These are phyloP conservation scores for Xylariaceae sp. DNA, from an alignment of 2,329 filamentous ascomycete genomes.

Conservation along the genomic window DNA sequence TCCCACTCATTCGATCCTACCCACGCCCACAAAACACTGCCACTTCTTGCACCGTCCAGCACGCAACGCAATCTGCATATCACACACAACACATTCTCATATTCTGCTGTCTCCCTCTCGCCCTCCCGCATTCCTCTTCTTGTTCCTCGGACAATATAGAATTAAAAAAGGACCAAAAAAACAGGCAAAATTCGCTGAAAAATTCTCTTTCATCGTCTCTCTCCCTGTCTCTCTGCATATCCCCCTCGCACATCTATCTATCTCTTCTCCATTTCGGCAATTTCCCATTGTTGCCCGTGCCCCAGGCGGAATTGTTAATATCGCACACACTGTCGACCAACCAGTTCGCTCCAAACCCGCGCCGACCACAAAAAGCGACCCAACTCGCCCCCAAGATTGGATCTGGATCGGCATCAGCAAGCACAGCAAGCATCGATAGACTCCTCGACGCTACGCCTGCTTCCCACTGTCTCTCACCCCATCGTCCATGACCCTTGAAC, in stretches of 20 bases:
- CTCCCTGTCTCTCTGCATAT: no score
- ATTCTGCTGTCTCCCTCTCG: constrained; percentile 1
- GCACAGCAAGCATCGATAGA: background rate
- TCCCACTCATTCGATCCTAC: constrained; percentile 23
- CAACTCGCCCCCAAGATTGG: constrained; percentile 14
- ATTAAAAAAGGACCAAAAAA: constrained; percentile 14
- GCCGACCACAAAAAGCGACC: constrained; percentile 13
- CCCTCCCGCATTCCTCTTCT: constrained; percentile 1
- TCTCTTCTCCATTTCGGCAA: background rate
- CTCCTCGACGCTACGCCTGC: constrained; percentile 3
- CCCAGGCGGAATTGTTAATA: constrained; percentile 17
- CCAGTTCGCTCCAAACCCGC: constrained; percentile 2
- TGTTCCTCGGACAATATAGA: constrained; percentile 10
- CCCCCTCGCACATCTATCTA: background rate
- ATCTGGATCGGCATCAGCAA: constrained; percentile 1
- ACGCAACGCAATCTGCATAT: constrained; percentile 14
- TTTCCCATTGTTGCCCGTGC: constrained; percentile 15
- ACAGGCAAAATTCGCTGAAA: constrained; percentile 9
- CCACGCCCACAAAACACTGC: constrained; percentile 16
- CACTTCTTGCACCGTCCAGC: constrained; percentile 18
- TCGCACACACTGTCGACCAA: constrained; percentile 5
- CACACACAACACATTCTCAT: background rate
- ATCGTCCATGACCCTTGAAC: constrained; percentile 1
- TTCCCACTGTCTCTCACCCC: background rate
- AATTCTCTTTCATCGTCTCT: constrained; percentile 9